phyloP scores from a whole-genome alignment of 495 filamentous ascomycete species.

The Trichoderma orchidacearum region DNA sequence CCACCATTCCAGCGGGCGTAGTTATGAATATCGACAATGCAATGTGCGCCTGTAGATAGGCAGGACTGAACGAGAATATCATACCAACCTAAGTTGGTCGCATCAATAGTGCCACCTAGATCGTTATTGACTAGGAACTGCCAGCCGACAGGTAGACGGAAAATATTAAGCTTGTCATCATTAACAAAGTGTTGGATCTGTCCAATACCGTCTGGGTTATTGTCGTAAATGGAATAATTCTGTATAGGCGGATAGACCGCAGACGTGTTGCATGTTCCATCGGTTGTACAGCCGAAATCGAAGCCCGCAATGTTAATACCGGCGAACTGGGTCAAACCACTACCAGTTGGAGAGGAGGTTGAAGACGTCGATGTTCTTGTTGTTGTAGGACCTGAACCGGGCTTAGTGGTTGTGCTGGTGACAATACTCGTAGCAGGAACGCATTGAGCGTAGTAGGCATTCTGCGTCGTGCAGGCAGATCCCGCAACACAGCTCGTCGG shows the following conservation, averaged over 20 bases:
- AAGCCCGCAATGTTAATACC: slow-evolving; percentile 29
- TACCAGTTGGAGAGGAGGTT: neutral
- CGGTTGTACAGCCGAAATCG: slow-evolving; percentile 34
- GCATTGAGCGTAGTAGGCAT: neutral
- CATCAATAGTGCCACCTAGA: slow-evolving; percentile 33
- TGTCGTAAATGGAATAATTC: slow-evolving; percentile 8
- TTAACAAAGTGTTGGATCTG: slow-evolving; percentile 46
- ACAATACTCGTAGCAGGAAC: neutral
- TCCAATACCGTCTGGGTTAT: slow-evolving; percentile 16
- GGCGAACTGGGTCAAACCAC: slow-evolving; percentile 1
- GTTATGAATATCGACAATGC: slow-evolving; percentile 34
- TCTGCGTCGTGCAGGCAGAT: neutral
- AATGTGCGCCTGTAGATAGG: slow-evolving; percentile 31
- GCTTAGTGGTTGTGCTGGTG: neutral
- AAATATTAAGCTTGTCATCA: slow-evolving; percentile 38
- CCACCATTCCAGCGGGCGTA: slow-evolving; percentile 42
- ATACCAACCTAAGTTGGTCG: slow-evolving; percentile 30
- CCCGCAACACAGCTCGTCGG: neutral
- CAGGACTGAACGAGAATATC: slow-evolving; percentile 41
- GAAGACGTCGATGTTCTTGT: neutral
- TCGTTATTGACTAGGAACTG: slow-evolving; percentile 40
- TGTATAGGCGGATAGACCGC: slow-evolving; percentile 14
- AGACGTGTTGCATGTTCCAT: slow-evolving; percentile 18
- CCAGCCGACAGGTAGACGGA: slow-evolving; percentile 42
- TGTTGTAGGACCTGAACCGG: neutral